phyloP scores from a whole-genome alignment of 345 rosid genomes.

The Stellera chamaejasme region DNA sequence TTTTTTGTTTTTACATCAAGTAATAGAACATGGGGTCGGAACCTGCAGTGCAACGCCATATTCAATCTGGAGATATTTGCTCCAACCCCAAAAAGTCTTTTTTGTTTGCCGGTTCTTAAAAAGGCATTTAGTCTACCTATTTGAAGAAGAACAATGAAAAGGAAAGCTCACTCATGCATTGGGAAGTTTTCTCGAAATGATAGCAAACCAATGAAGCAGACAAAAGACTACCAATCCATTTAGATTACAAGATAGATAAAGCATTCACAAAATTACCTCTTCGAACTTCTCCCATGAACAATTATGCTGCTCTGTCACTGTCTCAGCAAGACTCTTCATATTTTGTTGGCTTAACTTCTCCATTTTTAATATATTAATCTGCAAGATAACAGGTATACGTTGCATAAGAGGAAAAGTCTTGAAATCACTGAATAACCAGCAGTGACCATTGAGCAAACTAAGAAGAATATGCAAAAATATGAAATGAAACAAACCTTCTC shows the following conservation, averaged over 20 bases:
- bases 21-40: no score
- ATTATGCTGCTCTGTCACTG: conserved; percentile 48
- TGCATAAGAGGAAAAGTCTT: conserved; percentile 4
- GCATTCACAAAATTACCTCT: conserved; percentile 42
- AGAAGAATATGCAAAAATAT: conserved; percentile 2
- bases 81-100: no score
- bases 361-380: conserved; percentile 64
- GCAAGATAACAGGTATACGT: conserved; percentile 4
- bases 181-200: neutral
- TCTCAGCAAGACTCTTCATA: conserved; percentile 43
- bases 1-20: no score
- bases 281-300: conserved; percentile 51
- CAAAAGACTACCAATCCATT: neutral
- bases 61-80: no score
- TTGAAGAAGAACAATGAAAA: conserved; percentile 1
- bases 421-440: conserved; percentile 5
- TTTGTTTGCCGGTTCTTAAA: neutral
- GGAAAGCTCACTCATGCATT: neutral
- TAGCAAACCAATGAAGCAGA: neutral
- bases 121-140: neutral
- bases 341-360: conserved; percentile 63
- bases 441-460: neutral
- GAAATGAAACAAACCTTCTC: conserved; percentile 56
- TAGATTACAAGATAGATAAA: neutral
- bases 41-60: no score